Evolutionary conservation across 2,329 filamentous ascomycete species (phyloP).

Genomic region (Coniosporium tulheliwenetii): DNA sequence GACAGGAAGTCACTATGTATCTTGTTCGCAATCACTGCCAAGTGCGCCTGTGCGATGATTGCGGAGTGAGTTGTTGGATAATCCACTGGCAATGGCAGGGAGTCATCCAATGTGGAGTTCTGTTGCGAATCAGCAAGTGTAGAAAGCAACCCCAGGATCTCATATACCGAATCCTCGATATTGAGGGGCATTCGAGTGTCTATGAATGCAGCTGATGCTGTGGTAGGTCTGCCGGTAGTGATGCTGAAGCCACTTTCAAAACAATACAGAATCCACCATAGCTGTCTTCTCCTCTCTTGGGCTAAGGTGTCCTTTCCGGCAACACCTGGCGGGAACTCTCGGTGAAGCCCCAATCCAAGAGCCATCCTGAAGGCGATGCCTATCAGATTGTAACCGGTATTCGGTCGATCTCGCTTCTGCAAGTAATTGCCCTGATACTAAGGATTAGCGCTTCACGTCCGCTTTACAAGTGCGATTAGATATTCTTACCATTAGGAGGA

Average conservation of each 20-base stretch:
- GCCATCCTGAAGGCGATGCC: conserved; percentile 35
- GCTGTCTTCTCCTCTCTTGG: conserved; percentile 4
- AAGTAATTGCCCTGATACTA: conserved; percentile 30
- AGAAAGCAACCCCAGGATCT: background rate
- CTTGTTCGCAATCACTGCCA: conserved; percentile 9
- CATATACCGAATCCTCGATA: conserved; percentile 4
- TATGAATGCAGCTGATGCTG: conserved; percentile 6
- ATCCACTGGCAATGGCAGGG: conserved; percentile 1
- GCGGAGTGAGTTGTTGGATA: conserved; percentile 6
- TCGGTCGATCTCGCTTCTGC: conserved; percentile 35
- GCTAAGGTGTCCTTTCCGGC: conserved; percentile 1
- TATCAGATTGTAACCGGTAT: conserved; percentile 36
- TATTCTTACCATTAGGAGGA: conserved; percentile 4
- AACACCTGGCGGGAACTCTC: conserved; percentile 19
- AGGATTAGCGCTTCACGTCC: conserved; percentile 9
- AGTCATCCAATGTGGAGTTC: background rate
- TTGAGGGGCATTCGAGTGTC: conserved; percentile 5
- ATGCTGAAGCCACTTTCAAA: conserved; percentile 16
- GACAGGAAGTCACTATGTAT: conserved; percentile 5
- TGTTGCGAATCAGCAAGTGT: background rate
- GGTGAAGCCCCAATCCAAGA: conserved; percentile 32
- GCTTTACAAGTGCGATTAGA: background rate
- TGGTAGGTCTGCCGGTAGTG: conserved; percentile 13
- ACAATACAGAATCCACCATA: conserved; percentile 13
- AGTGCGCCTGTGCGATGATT: conserved; percentile 6